A percentile compares a stretch with the other conserved stretches of the same genome.
Evolutionary conservation across 2,329 filamentous ascomycete species (phyloP).

Genomic region (Bertia moriformis): DNA sequence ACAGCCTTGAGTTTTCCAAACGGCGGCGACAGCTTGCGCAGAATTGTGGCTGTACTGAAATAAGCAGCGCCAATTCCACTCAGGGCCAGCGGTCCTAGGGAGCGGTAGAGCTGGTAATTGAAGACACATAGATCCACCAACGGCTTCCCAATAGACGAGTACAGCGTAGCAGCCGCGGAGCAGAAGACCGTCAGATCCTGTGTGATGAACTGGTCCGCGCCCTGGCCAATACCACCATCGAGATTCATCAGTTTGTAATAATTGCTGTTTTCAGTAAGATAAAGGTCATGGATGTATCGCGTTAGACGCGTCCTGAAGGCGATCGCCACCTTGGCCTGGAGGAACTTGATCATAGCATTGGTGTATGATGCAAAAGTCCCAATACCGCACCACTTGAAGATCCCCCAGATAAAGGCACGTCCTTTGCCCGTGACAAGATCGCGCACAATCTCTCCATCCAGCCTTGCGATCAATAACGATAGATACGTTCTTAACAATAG

Average conservation of each 20-base stretch:
- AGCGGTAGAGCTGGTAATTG: slow-evolving; percentile 91
- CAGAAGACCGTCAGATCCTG: slow-evolving; percentile 95
- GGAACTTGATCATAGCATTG: slow-evolving; percentile 97
- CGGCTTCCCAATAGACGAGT: slow-evolving; percentile 94
- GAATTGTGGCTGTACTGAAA: slow-evolving; percentile 78
- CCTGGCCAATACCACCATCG: slow-evolving; percentile 81
- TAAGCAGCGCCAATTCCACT: slow-evolving; percentile 83
- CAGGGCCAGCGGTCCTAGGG: slow-evolving; percentile 74
- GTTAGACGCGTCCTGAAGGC: slow-evolving; percentile 91
- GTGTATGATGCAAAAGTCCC: slow-evolving; percentile 91
- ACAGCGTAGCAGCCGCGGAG: slow-evolving; percentile 76
- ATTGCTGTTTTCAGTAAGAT: slow-evolving; percentile 84
- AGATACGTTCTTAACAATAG: slow-evolving; percentile 85
- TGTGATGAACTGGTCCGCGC: slow-evolving; percentile 92
- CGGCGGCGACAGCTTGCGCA: slow-evolving; percentile 77
- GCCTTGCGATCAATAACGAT: slow-evolving; percentile 76
- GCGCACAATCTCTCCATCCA: slow-evolving; percentile 91
- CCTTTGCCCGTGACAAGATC: slow-evolving; percentile 93
- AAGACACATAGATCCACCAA: slow-evolving; percentile 95
- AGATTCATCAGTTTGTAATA: slow-evolving; percentile 92
- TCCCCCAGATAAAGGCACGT: slow-evolving; percentile 72
- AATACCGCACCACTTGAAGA: slow-evolving; percentile 88
- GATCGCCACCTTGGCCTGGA: slow-evolving; percentile 95
- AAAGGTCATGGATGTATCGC: slow-evolving; percentile 91
- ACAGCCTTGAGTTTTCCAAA: slow-evolving; percentile 96